Evolutionary conservation across 192 early-diverging fungal genomes (phyloP).

Genomic region (Umbelopsis isabellina): DNA sequence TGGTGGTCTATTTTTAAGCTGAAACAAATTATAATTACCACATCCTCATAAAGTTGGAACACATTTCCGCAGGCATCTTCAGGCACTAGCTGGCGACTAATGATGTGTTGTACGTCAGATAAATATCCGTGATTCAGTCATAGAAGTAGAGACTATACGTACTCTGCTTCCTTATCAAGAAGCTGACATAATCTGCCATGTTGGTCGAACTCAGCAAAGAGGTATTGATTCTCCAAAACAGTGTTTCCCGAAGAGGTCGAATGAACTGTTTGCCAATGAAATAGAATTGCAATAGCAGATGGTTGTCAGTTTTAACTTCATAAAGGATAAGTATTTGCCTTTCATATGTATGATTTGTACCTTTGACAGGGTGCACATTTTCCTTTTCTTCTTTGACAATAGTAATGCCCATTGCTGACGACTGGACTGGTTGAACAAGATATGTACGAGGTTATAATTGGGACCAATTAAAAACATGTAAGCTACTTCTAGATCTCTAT

Average conservation of each 20-base stretch:
- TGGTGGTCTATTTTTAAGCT: too few relatives aligned
- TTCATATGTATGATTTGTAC: neutral
- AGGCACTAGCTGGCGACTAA: constrained; percentile 59
- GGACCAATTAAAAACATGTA: neutral
- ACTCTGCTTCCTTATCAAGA: constrained; percentile 34
- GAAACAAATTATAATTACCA: constrained; percentile 39
- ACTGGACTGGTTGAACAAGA: neutral
- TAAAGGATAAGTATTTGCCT: too few relatives aligned
- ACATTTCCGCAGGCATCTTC: constrained; percentile 66
- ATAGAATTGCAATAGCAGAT: too few relatives aligned
- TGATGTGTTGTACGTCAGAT: neutral
- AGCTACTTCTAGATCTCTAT: neutral
- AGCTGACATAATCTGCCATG: constrained; percentile 67
- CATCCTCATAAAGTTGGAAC: constrained; percentile 85
- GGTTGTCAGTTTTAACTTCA: too few relatives aligned
- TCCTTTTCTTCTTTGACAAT: neutral
- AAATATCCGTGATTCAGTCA: neutral
- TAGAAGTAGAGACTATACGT: neutral
- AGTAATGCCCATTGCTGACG: neutral
- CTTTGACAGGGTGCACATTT: neutral
- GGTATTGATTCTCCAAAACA: constrained; percentile 74
- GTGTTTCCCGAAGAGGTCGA: constrained; percentile 35
- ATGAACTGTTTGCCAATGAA: neutral
- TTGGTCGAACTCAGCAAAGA: constrained; percentile 71
- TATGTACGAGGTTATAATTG: neutral